Evolutionary conservation across 495 filamentous ascomycete species (phyloP), one percentile per base, ranked within the genome.

Genomic region (Patellaria atrata): DNA sequence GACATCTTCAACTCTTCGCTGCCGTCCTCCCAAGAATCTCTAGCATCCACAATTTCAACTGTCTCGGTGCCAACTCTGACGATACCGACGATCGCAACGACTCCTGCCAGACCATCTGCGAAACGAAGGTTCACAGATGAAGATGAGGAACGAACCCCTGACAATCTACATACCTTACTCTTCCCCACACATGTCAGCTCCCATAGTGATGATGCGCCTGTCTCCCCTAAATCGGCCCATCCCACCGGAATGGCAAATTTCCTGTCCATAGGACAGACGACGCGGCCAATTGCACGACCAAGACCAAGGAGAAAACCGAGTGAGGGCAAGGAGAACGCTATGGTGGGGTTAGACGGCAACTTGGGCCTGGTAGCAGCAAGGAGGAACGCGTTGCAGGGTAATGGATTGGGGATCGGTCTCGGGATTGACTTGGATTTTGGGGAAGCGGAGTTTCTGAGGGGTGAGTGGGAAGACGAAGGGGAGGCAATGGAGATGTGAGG

Each of bases 401-500:
- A 4, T 36, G 17, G 8, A 13, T n/a, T 16, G 13, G 22, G 22
- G 40, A 35, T 20, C 19, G 23, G 17, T 34, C 12, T 18, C 38
- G 34, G 37, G 22, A 3, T 40, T 17, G 10, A 22, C 30, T 28
- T 12, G 9, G 56, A 60, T 37, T 60, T 60, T 38, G 55, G 41
- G 20, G 56, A 60, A 26, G 56, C 56, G 9, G 48, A 43, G 4
- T 58, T 60, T 32, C 30, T 60, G 30, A 28, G 25, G 25, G 52
- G 52, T 10, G 52, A 48, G 32, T 41, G 40, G 26, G 48, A 44
- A 29, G 17, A 44, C 13, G 35, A 37, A n/a, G 40, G 43, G 27
- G 38, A 45, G 8, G 42, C 41, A 17, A 51, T 51, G 47, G 33
- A n/a, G n/a, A n/a, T n/a, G n/a, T n/a, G n/a, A n/a, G n/a, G n/a